Percentiles rank a stretch among this genome's conserved stretches.
These are phyloP conservation scores for Arthrobotrys megalospora DNA, from an alignment of 2,329 filamentous ascomycete genomes.

Conservation along the genomic window DNA sequence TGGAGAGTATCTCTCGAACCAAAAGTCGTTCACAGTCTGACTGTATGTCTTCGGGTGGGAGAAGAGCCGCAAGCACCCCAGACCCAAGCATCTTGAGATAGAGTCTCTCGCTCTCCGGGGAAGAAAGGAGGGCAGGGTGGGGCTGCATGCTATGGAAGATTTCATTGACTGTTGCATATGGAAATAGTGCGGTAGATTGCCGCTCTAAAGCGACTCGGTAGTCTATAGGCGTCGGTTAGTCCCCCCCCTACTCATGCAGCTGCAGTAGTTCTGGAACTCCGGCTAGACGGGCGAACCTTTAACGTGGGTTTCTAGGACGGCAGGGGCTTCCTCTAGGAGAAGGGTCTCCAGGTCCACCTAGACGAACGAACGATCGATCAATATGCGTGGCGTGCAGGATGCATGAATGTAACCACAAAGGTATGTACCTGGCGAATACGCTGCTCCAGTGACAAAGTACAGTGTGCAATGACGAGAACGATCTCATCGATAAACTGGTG, in stretches of 20 bases:
- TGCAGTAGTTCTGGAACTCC: slow-evolving; percentile 28
- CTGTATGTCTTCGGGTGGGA: slow-evolving; percentile 92
- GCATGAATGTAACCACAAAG: slow-evolving; percentile 25
- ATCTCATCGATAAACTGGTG: slow-evolving; percentile 89
- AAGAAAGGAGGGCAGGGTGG: slow-evolving; percentile 70
- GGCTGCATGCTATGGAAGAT: slow-evolving; percentile 64
- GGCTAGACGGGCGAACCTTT: slow-evolving; percentile 72
- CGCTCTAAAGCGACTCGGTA: slow-evolving; percentile 62
- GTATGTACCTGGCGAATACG: slow-evolving; percentile 78
- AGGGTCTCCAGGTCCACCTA: slow-evolving; percentile 80
- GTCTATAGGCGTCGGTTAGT: slow-evolving; percentile 55
- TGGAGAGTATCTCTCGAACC: slow-evolving; percentile 88
- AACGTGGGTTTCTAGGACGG: slow-evolving; percentile 84
- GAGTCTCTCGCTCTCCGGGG: slow-evolving; percentile 81
- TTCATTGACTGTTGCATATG: slow-evolving; percentile 61
- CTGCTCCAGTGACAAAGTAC: slow-evolving; percentile 88
- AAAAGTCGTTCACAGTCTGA: slow-evolving; percentile 87
- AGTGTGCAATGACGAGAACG: slow-evolving; percentile 91
- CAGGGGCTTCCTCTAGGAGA: slow-evolving; percentile 88
- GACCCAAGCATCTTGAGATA: slow-evolving; percentile 93
- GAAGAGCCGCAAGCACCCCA: slow-evolving; percentile 82
- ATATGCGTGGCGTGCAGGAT: slow-evolving; percentile 15
- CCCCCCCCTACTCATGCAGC: slow-evolving; percentile 14
- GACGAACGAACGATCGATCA: not conserved
- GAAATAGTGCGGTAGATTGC: slow-evolving; percentile 60